Evolutionary conservation across 441 rosid species (phyloP).

Genomic region (Erodium moschatum): DNA sequence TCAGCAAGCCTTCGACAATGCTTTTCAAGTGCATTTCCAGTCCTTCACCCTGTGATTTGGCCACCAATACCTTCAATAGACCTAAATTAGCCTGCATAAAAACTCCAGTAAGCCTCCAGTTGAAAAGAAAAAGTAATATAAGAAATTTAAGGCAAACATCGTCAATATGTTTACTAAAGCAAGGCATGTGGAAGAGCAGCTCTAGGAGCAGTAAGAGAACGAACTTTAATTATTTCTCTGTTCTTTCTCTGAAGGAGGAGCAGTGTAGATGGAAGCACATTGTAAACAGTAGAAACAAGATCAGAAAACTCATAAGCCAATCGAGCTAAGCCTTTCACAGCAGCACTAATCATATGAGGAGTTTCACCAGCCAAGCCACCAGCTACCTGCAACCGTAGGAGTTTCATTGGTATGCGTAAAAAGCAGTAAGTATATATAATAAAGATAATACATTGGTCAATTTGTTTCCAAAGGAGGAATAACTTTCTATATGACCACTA

Average conservation of each 20-base stretch:
- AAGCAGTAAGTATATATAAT: neutral
- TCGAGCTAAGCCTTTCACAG: conserved; percentile 88
- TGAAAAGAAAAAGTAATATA: too few species aligned
- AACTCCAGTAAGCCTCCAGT: neutral
- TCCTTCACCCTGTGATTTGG: conserved; percentile 76
- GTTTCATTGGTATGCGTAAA: neutral
- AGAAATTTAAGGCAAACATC: too few species aligned
- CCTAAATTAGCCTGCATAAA: conserved; percentile 84
- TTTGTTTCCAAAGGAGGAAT: too few species aligned
- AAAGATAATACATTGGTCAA: neutral
- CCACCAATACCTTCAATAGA: conserved; percentile 75
- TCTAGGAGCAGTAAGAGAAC: conserved; percentile 18
- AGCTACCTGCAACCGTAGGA: conserved; percentile 52
- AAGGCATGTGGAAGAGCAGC: neutral
- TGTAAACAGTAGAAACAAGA: conserved; percentile 67
- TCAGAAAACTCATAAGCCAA: conserved; percentile 88
- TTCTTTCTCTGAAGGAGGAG: conserved; percentile 79
- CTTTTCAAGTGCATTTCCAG: conserved; percentile 60
- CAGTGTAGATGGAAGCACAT: conserved; percentile 75
- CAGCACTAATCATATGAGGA: conserved; percentile 97
- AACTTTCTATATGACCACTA: too few species aligned
- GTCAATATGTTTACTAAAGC: too few species aligned
- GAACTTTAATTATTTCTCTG: conserved; percentile 74
- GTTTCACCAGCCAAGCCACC: conserved; percentile 89
- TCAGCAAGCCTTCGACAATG: conserved; percentile 76